Conservation (phyloP, 2,329 filamentous ascomycete genomes). For the Amesomyces nigricolor region DNA sequence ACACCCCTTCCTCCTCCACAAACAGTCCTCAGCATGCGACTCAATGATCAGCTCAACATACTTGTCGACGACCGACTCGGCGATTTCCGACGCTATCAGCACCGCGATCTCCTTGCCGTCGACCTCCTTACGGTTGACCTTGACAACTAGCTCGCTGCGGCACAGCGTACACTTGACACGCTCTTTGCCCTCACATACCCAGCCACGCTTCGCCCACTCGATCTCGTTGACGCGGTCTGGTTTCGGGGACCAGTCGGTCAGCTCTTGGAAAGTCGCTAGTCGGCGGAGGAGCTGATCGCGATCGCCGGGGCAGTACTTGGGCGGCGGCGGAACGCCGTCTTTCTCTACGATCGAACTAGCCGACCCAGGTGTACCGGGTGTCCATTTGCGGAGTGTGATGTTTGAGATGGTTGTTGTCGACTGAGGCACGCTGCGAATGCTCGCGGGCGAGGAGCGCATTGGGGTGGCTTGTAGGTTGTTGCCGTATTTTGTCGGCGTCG, state of each 20-base stretch:
- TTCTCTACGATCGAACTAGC: slow-evolving; percentile 6
- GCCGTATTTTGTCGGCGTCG: slow-evolving; percentile 33
- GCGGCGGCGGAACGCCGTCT: slow-evolving; percentile 33
- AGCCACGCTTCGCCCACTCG: slow-evolving; percentile 90
- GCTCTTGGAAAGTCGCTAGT: slow-evolving; percentile 81
- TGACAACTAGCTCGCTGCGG: slow-evolving; percentile 76
- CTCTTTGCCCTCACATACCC: slow-evolving; percentile 78
- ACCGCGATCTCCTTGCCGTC: slow-evolving; percentile 51
- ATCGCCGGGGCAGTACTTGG: slow-evolving; percentile 82
- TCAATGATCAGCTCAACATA: slow-evolving; percentile 68
- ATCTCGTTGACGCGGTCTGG: slow-evolving; percentile 81
- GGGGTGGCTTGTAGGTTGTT: slow-evolving; percentile 13
- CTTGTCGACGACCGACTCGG: slow-evolving; percentile 62
- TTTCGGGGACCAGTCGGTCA: slow-evolving; percentile 92
- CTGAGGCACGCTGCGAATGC: slow-evolving; percentile 21
- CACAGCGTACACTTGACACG: slow-evolving; percentile 83
- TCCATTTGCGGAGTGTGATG: slow-evolving; percentile 39
- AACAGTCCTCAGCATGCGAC: slow-evolving; percentile 73
- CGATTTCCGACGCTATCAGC: slow-evolving; percentile 54
- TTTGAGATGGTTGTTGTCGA: slow-evolving; percentile 39
- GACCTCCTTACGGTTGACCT: slow-evolving; percentile 57
- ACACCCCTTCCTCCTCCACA: slow-evolving; percentile 84
- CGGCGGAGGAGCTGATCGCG: slow-evolving; percentile 74
- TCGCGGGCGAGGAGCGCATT: slow-evolving; percentile 17
- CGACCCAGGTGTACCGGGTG: slow-evolving; percentile 14